Percentiles rank a stretch among this genome's conserved stretches.
These are phyloP conservation scores for Talaromyces stipitatus DNA, from an alignment of 495 filamentous ascomycete genomes.

Conservation along the genomic window DNA sequence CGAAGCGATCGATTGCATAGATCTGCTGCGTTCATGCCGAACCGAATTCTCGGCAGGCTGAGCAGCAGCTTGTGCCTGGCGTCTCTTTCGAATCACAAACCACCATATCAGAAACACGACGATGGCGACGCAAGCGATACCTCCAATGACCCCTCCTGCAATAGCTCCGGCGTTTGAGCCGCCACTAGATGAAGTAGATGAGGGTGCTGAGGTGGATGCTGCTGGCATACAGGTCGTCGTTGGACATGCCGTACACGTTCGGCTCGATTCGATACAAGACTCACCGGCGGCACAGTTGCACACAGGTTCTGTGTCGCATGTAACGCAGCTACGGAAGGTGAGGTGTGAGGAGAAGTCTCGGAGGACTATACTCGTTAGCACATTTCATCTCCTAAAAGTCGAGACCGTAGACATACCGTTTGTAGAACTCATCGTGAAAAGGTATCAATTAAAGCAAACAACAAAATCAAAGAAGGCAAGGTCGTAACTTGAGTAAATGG, in stretches of 20 bases:
- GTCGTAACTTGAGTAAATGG: neutral
- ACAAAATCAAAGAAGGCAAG: neutral
- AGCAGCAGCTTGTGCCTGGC: slow-evolving; percentile 46
- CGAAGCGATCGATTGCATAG: slow-evolving; percentile 84
- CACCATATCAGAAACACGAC: slow-evolving; percentile 77
- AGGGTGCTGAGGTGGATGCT: slow-evolving; percentile 19
- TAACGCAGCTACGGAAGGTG: slow-evolving; percentile 2
- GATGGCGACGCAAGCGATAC: slow-evolving; percentile 57
- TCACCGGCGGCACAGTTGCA: slow-evolving; percentile 2
- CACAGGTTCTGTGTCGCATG: neutral
- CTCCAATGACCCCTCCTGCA: slow-evolving; percentile 76
- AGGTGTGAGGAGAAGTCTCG: slow-evolving; percentile 4
- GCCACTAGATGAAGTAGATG: slow-evolving; percentile 11
- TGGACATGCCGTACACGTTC: slow-evolving; percentile 48
- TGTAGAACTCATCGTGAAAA: neutral
- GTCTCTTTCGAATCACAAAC: slow-evolving; percentile 75
- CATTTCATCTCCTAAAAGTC: neutral
- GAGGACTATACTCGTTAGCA: neutral
- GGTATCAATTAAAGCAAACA: neutral
- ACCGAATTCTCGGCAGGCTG: slow-evolving; percentile 6
- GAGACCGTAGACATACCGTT: neutral
- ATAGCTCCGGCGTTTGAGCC: slow-evolving; percentile 70
- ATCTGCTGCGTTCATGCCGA: slow-evolving; percentile 55
- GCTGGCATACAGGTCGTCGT: slow-evolving; percentile 52
- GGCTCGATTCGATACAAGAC: slow-evolving; percentile 3